Evolutionary conservation across 768 basidiomycete species (phyloP).

Genomic region (Boletales sp.): DNA sequence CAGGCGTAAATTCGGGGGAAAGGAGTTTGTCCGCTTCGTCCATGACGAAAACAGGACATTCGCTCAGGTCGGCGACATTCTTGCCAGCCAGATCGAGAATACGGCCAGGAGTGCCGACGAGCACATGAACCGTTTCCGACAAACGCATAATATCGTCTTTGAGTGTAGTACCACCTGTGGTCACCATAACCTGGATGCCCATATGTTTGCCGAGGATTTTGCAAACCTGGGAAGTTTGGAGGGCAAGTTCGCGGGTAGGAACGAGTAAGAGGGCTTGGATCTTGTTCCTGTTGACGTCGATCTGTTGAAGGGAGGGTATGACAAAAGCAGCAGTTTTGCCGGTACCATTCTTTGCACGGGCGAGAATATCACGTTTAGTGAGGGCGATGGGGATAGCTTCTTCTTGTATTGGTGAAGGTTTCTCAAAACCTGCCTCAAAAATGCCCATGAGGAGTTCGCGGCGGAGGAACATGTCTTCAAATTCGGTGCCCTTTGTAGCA

Average conservation of each 20-base stretch:
- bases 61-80: slow-evolving; percentile 87
- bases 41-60: slow-evolving; percentile 98
- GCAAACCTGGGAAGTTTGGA: slow-evolving; percentile 98
- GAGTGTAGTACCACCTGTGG: slow-evolving; percentile 95
- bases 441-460: slow-evolving; percentile 99
- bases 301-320: slow-evolving; percentile 92
- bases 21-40: slow-evolving; percentile 99
- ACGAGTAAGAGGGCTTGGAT: slow-evolving; percentile 97
- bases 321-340: slow-evolving; percentile 99
- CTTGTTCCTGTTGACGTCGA: slow-evolving; percentile 79
- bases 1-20: slow-evolving; percentile 95
- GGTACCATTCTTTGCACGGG: slow-evolving; percentile 94
- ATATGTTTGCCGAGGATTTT: slow-evolving; percentile 97
- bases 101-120: slow-evolving; percentile 95
- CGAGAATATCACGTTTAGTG: slow-evolving; percentile 89
- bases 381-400: slow-evolving; percentile 96
- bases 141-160: slow-evolving; percentile 97
- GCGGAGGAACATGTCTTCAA: slow-evolving; percentile 89
- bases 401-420: slow-evolving; percentile 97
- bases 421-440: slow-evolving; percentile 97
- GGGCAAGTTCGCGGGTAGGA: slow-evolving; percentile 96
- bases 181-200: slow-evolving; percentile 96
- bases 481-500: slow-evolving; percentile 89
- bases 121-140: slow-evolving; percentile 86
- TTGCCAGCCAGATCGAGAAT: slow-evolving; percentile 95